Base-by-base conservation (phyloP, 805 yeast species). In the Martiniozyma abietophila region DNA sequence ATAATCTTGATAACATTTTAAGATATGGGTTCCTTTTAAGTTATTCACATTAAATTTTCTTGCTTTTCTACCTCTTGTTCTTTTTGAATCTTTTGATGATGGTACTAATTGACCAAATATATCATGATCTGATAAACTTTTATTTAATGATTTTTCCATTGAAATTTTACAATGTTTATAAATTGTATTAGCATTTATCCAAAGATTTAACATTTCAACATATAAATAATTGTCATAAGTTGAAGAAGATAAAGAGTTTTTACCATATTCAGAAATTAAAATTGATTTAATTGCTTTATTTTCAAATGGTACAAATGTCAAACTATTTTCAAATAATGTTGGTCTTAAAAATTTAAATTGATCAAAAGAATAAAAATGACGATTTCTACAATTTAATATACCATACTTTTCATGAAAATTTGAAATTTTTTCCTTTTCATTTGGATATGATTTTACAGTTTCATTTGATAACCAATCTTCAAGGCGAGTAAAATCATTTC, bases 271-370 rank as follows among this genome's bases (percentile, higher is more conserved):
- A 10, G 16, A 32, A 14, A 24, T 28, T 17, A 42, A 24, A 4
- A 28, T 21, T 4, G 15, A 12, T 18, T 19, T 28, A 3, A 39
- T 8, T 16, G 35, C 22, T 4, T 21, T 18, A 2, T 18, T 26
- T 10, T 27, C 21, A 9, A 32, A 17, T 11, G 85, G 85, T 10
- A 78, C 56, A 40, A 74, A 66, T 3, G 75, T 70, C 17, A 69
- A 64, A n/a, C 72, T 71, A 9, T 78, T 76, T 47, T 80, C 85
- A 44, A 71, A 71, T 34, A 61, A 50, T 0, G 81, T 62, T 23
- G 64, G 46, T 10, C 61, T 49, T 38, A 80, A 50, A 2, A 83
- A 82, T 5, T 70, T 61, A 11, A 79, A 36, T 39, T 73, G 74
- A 1, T 63, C 56, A 33, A 63, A 50, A 1, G 56, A 47, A 29